These are phyloP conservation scores for Cylindrotheca fusiformis DNA, from an alignment of 108 stramenopile species.

Conservation along the genomic window DNA sequence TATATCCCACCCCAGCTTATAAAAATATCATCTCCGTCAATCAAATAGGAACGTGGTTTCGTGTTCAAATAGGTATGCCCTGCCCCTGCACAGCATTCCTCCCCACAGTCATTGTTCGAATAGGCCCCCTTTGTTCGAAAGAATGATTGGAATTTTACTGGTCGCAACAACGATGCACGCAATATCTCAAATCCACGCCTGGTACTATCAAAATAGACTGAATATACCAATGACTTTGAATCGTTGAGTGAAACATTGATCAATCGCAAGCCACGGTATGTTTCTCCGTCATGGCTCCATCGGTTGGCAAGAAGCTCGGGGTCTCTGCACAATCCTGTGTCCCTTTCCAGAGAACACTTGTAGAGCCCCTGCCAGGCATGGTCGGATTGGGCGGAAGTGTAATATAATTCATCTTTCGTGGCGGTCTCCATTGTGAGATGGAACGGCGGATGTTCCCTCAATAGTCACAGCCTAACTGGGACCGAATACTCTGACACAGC, in stretches of 20 bases:
- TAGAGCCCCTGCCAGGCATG: slow-evolving; percentile 2
- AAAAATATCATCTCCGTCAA: background rate
- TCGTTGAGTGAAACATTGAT: background rate
- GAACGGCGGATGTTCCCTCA: too few relatives aligned
- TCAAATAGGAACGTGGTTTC: background rate
- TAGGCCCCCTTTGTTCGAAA: background rate
- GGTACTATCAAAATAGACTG: background rate
- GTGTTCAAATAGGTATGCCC: background rate
- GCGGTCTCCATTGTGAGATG: too few relatives aligned
- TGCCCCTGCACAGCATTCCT: background rate
- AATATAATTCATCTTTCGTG: too few relatives aligned
- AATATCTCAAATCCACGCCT: background rate
- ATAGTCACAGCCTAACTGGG: too few relatives aligned
- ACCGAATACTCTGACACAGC: too few relatives aligned
- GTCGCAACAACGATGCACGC: background rate
- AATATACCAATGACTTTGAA: background rate
- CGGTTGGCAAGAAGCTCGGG: slow-evolving; percentile 1
- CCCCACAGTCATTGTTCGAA: background rate
- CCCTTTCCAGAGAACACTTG: background rate
- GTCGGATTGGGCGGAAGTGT: background rate
- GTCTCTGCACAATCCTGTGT: background rate
- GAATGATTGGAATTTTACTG: background rate
- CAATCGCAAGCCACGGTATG: background rate
- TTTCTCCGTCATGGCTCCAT: background rate
- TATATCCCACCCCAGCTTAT: background rate